Conservation (phyloP, 768 basidiomycete genomes). For the Psilocybe cubensis region DNA sequence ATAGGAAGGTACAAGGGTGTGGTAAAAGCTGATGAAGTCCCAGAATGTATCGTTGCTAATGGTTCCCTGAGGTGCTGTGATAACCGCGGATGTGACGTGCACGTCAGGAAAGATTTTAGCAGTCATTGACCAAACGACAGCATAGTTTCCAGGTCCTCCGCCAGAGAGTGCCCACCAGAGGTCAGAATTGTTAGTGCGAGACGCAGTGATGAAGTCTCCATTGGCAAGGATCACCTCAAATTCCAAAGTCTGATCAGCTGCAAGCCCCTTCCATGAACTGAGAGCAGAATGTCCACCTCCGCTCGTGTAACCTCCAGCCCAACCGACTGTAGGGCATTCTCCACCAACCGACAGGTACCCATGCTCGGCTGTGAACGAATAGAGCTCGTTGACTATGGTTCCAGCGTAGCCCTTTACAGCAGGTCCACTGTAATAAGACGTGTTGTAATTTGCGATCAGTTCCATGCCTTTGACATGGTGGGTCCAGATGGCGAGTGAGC, state of each 20-base stretch:
- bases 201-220: conserved; percentile 38
- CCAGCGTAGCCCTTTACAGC: conserved; percentile 2
- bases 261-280: conserved; percentile 13
- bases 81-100: neutral
- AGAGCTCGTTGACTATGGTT: neutral
- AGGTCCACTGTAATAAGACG: conserved; percentile 14
- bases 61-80: neutral
- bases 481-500: conserved; percentile 23
- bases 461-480: conserved; percentile 18
- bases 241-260: conserved; percentile 46
- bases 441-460: conserved; percentile 9
- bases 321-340: conserved; percentile 1
- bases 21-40: neutral
- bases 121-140: conserved; percentile 30
- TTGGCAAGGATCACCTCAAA: conserved; percentile 43
- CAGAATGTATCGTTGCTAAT: neutral
- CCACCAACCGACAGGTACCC: neutral
- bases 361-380: neutral
- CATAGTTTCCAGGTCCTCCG: conserved; percentile 28
- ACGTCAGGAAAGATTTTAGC: neutral
- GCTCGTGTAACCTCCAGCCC: conserved; percentile 1
- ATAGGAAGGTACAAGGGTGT: neutral
- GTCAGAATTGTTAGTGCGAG: conserved; percentile 39
- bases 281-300: conserved; percentile 3
- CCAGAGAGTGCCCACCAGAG: conserved; percentile 54